A percentile compares a stretch with the other conserved stretches of the same genome.
Evolutionary conservation across 345 rosid species (phyloP).

Genomic region (Melastoma malabathricum): DNA sequence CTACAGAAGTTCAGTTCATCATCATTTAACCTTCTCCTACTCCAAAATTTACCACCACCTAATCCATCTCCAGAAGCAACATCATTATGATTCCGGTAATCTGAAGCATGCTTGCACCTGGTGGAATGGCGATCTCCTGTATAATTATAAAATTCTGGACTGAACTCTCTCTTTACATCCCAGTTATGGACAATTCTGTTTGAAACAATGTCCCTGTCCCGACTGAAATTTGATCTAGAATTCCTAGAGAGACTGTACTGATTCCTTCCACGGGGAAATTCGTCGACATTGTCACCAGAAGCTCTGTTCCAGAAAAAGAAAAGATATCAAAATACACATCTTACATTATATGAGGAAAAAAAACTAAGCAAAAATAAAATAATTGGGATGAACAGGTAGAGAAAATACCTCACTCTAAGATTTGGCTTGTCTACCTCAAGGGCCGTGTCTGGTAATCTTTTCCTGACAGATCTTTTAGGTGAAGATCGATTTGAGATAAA

Average conservation of each 20-base stretch:
- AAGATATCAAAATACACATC: constrained; percentile 6
- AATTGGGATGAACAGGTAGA: constrained; percentile 6
- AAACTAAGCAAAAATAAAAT: constrained; percentile 1
- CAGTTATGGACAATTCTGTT: constrained; percentile 30
- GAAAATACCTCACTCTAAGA: constrained; percentile 67
- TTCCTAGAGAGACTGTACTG: constrained; percentile 35
- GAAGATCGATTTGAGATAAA: constrained; percentile 31
- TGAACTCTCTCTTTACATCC: constrained; percentile 33
- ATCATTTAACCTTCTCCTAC: constrained; percentile 42
- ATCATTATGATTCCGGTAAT: constrained; percentile 38
- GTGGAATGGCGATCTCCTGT: constrained; percentile 21
- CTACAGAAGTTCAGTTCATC: constrained; percentile 25
- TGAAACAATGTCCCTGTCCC: constrained; percentile 55
- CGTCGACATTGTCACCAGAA: constrained; percentile 21
- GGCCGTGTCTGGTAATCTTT: constrained; percentile 42
- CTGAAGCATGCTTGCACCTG: constrained; percentile 30
- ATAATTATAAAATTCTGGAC: constrained; percentile 24
- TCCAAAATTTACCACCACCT: constrained; percentile 42
- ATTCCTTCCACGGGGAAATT: constrained; percentile 42
- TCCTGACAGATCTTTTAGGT: constrained; percentile 32
- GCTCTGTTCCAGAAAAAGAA: constrained; percentile 35
- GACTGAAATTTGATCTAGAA: constrained; percentile 36
- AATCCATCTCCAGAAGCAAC: constrained; percentile 31
- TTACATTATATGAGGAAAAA: neutral
- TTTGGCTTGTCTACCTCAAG: constrained; percentile 32